Conservation (phyloP, 2,329 filamentous ascomycete genomes). For the Sclerotinia nivalis region DNA sequence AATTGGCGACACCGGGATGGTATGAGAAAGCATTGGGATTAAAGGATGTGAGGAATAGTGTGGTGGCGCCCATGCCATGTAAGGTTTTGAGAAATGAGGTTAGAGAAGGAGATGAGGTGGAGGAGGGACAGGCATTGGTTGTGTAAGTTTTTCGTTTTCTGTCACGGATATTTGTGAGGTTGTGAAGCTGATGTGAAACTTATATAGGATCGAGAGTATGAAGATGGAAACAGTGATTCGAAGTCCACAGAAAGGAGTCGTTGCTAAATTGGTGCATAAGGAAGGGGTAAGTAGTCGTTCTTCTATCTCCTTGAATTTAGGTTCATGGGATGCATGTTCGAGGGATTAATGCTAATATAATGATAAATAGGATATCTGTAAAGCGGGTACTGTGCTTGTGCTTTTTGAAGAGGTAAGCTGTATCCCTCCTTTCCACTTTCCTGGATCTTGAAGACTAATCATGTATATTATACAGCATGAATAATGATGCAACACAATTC, state of each 20-base stretch:
- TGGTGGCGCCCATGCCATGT: slow-evolving; percentile 94
- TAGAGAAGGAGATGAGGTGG: slow-evolving; percentile 74
- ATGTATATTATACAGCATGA: background rate
- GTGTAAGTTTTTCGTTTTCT: slow-evolving; percentile 57
- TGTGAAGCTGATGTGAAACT: slow-evolving; percentile 34
- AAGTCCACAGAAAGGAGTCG: slow-evolving; percentile 69
- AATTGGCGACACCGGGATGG: slow-evolving; percentile 69
- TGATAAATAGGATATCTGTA: slow-evolving; percentile 66
- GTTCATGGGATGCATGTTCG: background rate
- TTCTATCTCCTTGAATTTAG: background rate
- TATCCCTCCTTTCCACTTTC: too few species aligned
- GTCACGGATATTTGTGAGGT: too few species aligned
- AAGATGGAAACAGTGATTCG: slow-evolving; percentile 87
- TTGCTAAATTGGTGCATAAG: slow-evolving; percentile 72
- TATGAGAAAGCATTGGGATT: slow-evolving; percentile 83
- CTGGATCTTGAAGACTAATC: background rate
- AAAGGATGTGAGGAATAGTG: slow-evolving; percentile 78
- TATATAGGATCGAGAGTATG: slow-evolving; percentile 73
- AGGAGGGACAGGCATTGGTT: slow-evolving; percentile 83
- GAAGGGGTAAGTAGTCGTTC: slow-evolving; percentile 63
- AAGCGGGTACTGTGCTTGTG: slow-evolving; percentile 72
- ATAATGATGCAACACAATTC: background rate
- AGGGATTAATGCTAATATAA: slow-evolving; percentile 10
- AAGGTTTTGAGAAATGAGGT: slow-evolving; percentile 93
- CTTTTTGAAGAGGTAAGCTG: slow-evolving; percentile 60